Base-by-base conservation (phyloP, 345 rosid genomes). In the Sisymbrium irio region DNA sequence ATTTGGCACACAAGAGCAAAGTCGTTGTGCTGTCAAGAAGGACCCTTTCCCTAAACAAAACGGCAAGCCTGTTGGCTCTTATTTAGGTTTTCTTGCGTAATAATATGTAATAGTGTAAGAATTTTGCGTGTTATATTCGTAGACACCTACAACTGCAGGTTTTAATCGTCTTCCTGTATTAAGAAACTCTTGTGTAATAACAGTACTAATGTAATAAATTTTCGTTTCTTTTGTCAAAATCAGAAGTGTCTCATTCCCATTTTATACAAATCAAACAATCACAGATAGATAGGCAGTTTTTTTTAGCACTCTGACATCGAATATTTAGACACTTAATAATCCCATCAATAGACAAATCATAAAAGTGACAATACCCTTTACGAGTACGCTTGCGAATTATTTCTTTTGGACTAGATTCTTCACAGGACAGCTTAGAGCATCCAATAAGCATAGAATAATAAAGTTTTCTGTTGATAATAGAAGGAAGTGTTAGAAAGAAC, bases 11-110 rank as follows among this genome's bases (percentile, higher is more conserved):
- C 84, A 93, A 93, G 79, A 93, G 96, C 79, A 89, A 91, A 77
- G 94, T 93, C 50, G 91, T 89, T 27, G 98, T 89, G 22, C 77
- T 93, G 82, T 97, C 86, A 89, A 93, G 84, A 96, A 93, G 75
- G 96, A 89, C 76, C 96, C 97, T 64, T 93, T 93, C 74, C 96
- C 97, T 35, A 89, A 83, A 76, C 78, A 82, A 61, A 85, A 83
- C 20, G 97, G 96, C 19, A 91, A 81, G 76, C 92, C 96, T 3
- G 88, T 93, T 58, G 79, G 72, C 78, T 81, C 90, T 9, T 90
- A 88, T n/a, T n/a, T n/a, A n/a, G n/a, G n/a, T n/a, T n/a, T n/a
- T n/a, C n/a, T n/a, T n/a, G n/a, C n/a, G n/a, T n/a, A n/a, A n/a
- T n/a, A n/a, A n/a, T n/a, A n/a, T n/a, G n/a, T n/a, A n/a, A n/a